Evolutionary conservation across 2,329 filamentous ascomycete genomes (phyloP).

Genomic region (Diaporthe velutina): DNA sequence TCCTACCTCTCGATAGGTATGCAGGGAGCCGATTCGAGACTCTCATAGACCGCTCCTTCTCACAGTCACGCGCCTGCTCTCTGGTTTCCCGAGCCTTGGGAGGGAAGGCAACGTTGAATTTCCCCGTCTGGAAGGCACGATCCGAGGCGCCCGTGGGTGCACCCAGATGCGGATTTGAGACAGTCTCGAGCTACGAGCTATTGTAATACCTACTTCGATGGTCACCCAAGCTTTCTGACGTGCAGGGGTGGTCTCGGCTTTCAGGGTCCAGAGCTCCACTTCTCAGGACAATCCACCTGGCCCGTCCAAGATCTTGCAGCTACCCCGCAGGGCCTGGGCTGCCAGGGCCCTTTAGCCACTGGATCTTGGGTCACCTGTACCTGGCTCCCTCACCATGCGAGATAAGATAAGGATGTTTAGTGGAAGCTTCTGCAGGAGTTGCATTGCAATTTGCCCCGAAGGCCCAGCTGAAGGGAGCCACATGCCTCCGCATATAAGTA

Average conservation of each 20-base stretch:
- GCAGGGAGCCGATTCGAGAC: conserved; percentile 12
- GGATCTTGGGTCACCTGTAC: not conserved
- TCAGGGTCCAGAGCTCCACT: conserved; percentile 12
- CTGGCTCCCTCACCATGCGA: conserved; percentile 5
- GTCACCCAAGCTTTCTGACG: conserved; percentile 10
- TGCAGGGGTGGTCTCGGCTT: conserved; percentile 23
- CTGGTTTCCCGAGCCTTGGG: not conserved
- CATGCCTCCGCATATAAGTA: conserved; percentile 1
- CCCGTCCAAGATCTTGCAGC: conserved; percentile 11
- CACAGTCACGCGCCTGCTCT: too few relatives aligned
- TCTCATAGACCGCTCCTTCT: not conserved
- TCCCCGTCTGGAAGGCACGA: conserved; percentile 25
- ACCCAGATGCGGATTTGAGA: not conserved
- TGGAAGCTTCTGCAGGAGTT: conserved; percentile 26
- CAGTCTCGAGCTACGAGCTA: not conserved
- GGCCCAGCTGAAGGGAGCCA: not conserved
- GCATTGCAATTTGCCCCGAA: not conserved
- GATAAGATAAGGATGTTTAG: conserved; percentile 27
- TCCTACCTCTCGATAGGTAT: not conserved
- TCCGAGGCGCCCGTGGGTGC: not conserved
- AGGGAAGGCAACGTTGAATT: conserved; percentile 1
- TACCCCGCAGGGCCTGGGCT: conserved; percentile 20
- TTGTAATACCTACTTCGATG: not conserved
- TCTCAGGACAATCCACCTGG: not conserved
- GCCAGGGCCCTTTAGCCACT: not conserved